phyloP scores from a whole-genome alignment of 2,329 filamentous ascomycete species.

The Zymoseptoria brevis region DNA sequence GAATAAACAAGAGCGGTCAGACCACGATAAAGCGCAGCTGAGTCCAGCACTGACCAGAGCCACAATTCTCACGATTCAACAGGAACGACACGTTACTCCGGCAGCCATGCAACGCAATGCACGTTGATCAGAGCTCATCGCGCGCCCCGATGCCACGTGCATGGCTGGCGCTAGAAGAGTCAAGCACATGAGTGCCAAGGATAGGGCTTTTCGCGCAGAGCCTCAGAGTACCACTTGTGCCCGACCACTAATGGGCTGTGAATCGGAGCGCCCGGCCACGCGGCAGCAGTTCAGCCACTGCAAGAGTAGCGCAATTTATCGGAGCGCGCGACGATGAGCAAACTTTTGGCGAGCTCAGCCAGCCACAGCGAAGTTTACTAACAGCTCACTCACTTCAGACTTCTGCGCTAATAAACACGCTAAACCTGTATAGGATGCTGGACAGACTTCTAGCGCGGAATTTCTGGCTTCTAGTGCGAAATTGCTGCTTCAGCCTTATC shows the following conservation, averaged over 20 bases:
- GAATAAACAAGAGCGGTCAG: neutral
- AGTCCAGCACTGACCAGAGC: neutral
- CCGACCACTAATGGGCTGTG: neutral
- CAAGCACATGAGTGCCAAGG: neutral
- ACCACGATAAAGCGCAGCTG: neutral
- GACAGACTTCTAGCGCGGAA: neutral
- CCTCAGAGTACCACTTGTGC: neutral
- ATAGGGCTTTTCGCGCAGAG: neutral
- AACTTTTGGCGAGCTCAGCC: neutral
- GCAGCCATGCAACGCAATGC: neutral
- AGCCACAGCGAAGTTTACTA: neutral
- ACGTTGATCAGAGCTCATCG: neutral
- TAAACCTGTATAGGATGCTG: neutral
- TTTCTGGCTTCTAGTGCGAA: neutral
- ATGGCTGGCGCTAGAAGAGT: neutral
- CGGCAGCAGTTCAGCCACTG: neutral
- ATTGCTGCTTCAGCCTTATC: neutral
- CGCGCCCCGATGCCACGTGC: neutral
- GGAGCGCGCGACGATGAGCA: neutral
- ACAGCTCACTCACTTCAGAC: neutral
- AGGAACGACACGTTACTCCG: neutral
- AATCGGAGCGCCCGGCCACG: neutral
- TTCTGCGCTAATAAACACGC: neutral
- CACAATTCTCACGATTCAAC: neutral
- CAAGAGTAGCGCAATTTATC: neutral